Percentiles rank a stretch among this genome's conserved stretches.
These are phyloP conservation scores for Tetrahymena borealis DNA, from an alignment of 73 alveolate genomes.

Conservation along the genomic window DNA sequence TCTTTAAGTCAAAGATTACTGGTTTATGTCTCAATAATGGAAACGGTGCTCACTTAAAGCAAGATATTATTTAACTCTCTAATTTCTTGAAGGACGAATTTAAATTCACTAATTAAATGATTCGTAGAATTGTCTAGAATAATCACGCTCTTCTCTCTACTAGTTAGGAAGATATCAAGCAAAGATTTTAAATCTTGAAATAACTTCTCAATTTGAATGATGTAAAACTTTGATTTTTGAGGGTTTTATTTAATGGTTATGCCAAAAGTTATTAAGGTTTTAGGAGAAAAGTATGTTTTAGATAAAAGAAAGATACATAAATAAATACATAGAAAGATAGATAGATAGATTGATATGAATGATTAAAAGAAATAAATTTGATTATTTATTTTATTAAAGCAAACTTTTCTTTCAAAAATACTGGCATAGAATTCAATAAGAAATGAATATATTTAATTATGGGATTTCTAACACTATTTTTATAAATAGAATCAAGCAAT, in stretches of 20 bases:
- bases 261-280: not conserved
- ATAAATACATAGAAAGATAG: too few species aligned
- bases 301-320: too few species aligned
- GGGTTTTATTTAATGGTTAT: not conserved
- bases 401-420: too few species aligned
- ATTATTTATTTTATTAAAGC: too few species aligned
- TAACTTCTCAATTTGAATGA: not conserved
- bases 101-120: not conserved
- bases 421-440: too few species aligned
- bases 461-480: too few species aligned
- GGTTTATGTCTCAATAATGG: not conserved
- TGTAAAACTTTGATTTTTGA: not conserved
- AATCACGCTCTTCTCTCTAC: not conserved
- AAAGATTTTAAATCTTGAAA: not conserved
- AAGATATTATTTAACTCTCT: not conserved
- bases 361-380: too few species aligned
- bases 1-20: not conserved
- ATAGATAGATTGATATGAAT: too few species aligned
- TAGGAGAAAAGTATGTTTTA: too few species aligned
- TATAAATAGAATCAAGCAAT: not conserved
- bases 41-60: not conserved
- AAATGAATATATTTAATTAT: too few species aligned
- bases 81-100: not conserved
- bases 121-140: not conserved
- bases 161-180: not conserved